phyloP scores from a whole-genome alignment of 1,139 yeast genomes.

The Candida albicans region DNA sequence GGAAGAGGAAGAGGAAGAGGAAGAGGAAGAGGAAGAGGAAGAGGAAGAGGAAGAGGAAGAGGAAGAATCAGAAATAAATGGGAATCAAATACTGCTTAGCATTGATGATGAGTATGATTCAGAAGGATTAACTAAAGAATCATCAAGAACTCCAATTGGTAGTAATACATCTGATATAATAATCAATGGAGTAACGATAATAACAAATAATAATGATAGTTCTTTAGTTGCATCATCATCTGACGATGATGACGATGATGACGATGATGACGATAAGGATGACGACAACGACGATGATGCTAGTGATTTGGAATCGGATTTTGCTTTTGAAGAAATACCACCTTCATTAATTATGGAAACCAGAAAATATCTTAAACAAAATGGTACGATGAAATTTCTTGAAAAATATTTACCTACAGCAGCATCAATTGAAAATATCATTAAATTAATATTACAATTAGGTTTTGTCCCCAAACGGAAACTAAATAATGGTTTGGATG shows the following conservation, averaged over 20 bases:
- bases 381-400: constrained; percentile 61
- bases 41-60: constrained; percentile 1
- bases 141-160: constrained; percentile 7
- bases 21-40: constrained; percentile 2
- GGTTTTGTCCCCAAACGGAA: constrained; percentile 49
- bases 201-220: too few species aligned
- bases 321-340: constrained; percentile 14
- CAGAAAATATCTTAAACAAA: constrained; percentile 56
- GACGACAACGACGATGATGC: constrained; percentile 8
- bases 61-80: background rate
- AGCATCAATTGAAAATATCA: constrained; percentile 54
- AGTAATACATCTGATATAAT: too few species aligned
- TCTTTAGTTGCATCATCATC: too few species aligned
- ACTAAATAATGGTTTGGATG: constrained; percentile 26
- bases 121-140: constrained; percentile 6
- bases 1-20: constrained; percentile 1
- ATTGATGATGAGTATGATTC: constrained; percentile 5
- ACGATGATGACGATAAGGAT: constrained; percentile 1
- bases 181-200: too few species aligned
- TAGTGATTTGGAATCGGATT: constrained; percentile 13
- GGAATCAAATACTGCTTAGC: background rate
- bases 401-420: constrained; percentile 60
- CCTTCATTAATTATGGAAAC: constrained; percentile 37
- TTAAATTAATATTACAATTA: constrained; percentile 46
- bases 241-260: background rate